phyloP scores from a whole-genome alignment of 73 alveolate genomes.

The Chromera velia region DNA sequence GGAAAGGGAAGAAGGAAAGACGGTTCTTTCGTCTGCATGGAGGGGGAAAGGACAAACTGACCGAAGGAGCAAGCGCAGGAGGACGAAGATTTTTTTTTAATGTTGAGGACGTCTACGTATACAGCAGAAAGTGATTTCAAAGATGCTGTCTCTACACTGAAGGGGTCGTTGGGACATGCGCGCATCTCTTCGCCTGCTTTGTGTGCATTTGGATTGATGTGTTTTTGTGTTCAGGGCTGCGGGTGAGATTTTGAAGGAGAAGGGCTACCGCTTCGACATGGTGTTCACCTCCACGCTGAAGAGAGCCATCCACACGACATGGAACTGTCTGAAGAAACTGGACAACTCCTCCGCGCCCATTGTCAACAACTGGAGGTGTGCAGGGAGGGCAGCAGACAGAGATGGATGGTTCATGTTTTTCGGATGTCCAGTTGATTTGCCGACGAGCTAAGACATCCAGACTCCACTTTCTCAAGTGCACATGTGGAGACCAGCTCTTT shows the following conservation, averaged over 20 bases:
- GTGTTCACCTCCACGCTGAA: conserved; percentile 63
- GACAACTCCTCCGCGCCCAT: conserved; percentile 69
- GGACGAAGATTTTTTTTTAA: background rate
- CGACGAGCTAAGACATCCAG: too few relatives aligned
- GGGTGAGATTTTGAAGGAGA: conserved; percentile 53
- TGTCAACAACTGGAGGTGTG: conserved; percentile 59
- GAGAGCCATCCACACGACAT: conserved; percentile 19
- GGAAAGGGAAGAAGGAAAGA: too few relatives aligned
- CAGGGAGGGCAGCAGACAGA: too few relatives aligned
- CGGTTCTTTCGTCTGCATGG: too few relatives aligned
- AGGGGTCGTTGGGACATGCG: background rate
- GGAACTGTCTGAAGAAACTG: conserved; percentile 45
- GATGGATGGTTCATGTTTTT: too few relatives aligned
- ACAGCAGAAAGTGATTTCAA: background rate
- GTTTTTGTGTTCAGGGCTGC: background rate
- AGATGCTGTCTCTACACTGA: background rate
- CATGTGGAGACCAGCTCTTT: too few relatives aligned
- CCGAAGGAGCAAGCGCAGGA: background rate
- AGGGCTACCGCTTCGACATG: conserved; percentile 66
- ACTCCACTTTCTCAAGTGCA: too few relatives aligned
- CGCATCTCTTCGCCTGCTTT: background rate
- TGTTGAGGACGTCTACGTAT: background rate
- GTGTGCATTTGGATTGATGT: background rate
- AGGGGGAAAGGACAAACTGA: too few relatives aligned
- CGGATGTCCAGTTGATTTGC: too few relatives aligned